phyloP scores from a whole-genome alignment of 192 early-diverging fungal genomes.

The Diversispora eburnea region DNA sequence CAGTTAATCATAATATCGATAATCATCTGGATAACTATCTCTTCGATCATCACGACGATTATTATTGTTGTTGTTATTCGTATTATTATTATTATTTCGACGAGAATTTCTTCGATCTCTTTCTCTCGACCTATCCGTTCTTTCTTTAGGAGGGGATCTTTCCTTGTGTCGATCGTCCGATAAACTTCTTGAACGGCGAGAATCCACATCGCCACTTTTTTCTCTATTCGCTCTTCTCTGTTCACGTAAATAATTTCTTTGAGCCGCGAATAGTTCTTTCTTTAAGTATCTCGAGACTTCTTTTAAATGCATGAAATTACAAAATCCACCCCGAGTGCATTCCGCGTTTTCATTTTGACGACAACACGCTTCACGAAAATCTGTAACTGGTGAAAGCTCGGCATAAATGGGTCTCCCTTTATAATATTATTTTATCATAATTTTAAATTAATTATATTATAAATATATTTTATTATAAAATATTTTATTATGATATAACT shows the following conservation, averaged over 20 bases:
- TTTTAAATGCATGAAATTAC: constrained; percentile 99
- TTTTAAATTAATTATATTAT: background rate
- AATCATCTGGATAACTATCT: constrained; percentile 15
- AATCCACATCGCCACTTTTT: constrained; percentile 32
- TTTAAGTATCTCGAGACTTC: constrained; percentile 72
- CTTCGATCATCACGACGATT: constrained; percentile 17
- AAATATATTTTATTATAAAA: background rate
- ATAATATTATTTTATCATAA: background rate
- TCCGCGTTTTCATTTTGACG: constrained; percentile 92
- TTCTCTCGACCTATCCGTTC: constrained; percentile 7
- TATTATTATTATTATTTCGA: background rate
- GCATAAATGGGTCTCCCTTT: constrained; percentile 86
- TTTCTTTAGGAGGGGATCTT: background rate
- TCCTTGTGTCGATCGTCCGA: constrained; percentile 7
- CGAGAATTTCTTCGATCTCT: background rate
- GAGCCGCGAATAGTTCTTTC: constrained; percentile 81
- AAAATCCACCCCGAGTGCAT: constrained; percentile 94
- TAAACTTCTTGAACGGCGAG: constrained; percentile 5
- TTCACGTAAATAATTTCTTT: constrained; percentile 53
- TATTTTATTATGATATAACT: too few species aligned
- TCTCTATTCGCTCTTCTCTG: constrained; percentile 42
- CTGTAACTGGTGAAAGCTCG: constrained; percentile 95
- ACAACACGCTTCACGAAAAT: constrained; percentile 98
- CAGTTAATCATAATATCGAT: constrained; percentile 1
- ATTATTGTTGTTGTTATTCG: too few species aligned